phyloP scores from a whole-genome alignment of 345 rosid species.

The Arabidopsis suecica region DNA sequence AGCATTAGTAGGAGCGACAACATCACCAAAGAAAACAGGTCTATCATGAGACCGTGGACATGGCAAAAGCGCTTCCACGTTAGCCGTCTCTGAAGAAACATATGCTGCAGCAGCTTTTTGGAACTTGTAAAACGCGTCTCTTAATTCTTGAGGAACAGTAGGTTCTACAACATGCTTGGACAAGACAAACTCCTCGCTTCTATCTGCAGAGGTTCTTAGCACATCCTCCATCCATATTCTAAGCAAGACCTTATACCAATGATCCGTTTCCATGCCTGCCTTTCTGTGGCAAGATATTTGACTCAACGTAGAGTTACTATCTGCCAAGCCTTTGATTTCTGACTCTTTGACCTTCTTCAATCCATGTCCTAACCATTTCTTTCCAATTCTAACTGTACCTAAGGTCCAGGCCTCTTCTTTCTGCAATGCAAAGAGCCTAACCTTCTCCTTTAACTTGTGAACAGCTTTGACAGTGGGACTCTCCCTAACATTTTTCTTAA shows the following conservation, averaged over 20 bases:
- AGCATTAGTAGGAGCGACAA: conserved; percentile 67
- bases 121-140: conserved; percentile 76
- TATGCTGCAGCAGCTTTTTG: conserved; percentile 65
- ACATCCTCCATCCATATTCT: conserved; percentile 79
- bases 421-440: conserved; percentile 65
- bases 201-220: conserved; percentile 53
- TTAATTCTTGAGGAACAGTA: conserved; percentile 73
- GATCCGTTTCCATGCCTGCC: conserved; percentile 92
- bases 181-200: conserved; percentile 66
- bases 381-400: conserved; percentile 80
- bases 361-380: conserved; percentile 92
- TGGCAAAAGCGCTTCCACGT: conserved; percentile 63
- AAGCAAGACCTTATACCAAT: conserved; percentile 78
- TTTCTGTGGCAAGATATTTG: conserved; percentile 74
- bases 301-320: conserved; percentile 64
- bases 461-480: conserved; percentile 69
- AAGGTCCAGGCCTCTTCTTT: conserved; percentile 84
- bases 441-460: conserved; percentile 91
- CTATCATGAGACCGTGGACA: conserved; percentile 47
- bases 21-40: conserved; percentile 52
- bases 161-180: conserved; percentile 77
- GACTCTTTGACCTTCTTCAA: conserved; percentile 90
- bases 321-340: conserved; percentile 80
- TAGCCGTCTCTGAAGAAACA: conserved; percentile 75
- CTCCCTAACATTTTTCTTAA: conserved; percentile 63